These are phyloP conservation scores for Umbelopsis sp. DNA, from an alignment of 371 early-diverging fungal species.

Conservation along the genomic window DNA sequence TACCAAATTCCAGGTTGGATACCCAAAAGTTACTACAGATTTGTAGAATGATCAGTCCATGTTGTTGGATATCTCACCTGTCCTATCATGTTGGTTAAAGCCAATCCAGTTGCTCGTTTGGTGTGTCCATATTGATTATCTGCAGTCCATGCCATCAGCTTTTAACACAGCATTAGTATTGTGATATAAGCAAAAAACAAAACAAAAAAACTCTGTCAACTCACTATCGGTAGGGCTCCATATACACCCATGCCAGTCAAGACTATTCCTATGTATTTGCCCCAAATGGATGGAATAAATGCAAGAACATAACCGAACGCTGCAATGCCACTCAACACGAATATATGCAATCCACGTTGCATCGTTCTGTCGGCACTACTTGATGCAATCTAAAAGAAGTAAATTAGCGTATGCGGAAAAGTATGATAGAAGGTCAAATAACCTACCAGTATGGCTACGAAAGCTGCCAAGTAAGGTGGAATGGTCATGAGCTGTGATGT, in stretches of 20 bases:
- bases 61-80: constrained; percentile 23
- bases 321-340: constrained; percentile 30
- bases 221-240: constrained; percentile 29
- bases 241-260: constrained; percentile 45
- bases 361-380: constrained; percentile 44
- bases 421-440: no score
- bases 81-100: constrained; percentile 38
- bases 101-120: constrained; percentile 44
- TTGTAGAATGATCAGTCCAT: background rate
- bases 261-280: constrained; percentile 41
- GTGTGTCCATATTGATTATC: constrained; percentile 48
- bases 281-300: constrained; percentile 20
- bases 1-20: constrained; percentile 32
- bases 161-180: background rate
- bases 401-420: background rate
- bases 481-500: constrained; percentile 41
- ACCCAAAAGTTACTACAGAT: constrained; percentile 30
- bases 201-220: background rate
- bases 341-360: constrained; percentile 42
- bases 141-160: constrained; percentile 40
- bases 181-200: no score
- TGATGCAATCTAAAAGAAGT: constrained; percentile 27
- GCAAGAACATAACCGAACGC: constrained; percentile 22
- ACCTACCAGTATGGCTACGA: constrained; percentile 38
- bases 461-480: constrained; percentile 45